These are phyloP conservation scores for Pseudonitzschia multistriata DNA, from an alignment of 108 stramenopile genomes.

Conservation along the genomic window DNA sequence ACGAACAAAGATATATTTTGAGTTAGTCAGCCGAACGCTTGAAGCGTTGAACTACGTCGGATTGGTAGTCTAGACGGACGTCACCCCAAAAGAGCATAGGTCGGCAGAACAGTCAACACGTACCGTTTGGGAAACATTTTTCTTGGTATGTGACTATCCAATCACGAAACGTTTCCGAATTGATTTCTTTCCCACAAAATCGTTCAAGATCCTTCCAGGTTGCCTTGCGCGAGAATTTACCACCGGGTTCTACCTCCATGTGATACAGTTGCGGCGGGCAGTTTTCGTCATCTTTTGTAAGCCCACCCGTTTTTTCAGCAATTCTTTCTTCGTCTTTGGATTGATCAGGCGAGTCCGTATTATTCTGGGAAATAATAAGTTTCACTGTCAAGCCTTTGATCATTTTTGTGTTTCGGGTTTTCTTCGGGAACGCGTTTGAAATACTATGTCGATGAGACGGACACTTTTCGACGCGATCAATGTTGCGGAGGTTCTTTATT, in stretches of 20 bases:
- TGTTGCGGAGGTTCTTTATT: too few relatives aligned
- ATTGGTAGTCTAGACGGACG: neutral
- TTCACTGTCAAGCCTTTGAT: neutral
- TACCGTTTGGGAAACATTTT: conserved; percentile 20
- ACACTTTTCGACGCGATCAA: too few relatives aligned
- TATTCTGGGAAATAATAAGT: conserved; percentile 5
- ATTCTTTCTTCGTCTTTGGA: neutral
- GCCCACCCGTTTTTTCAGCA: neutral
- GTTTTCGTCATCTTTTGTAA: neutral
- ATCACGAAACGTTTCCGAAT: conserved; percentile 20
- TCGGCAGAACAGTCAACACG: neutral
- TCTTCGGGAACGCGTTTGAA: too few relatives aligned
- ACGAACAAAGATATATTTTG: too few relatives aligned
- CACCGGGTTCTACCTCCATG: conserved; percentile 18
- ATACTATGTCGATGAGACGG: too few relatives aligned
- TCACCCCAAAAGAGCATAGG: neutral
- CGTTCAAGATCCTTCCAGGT: conserved; percentile 19
- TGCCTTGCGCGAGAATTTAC: conserved; percentile 34
- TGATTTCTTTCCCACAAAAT: conserved; percentile 20
- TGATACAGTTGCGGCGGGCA: neutral
- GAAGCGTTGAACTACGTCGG: neutral
- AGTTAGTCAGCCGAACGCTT: neutral
- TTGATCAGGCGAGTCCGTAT: neutral
- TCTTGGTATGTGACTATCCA: conserved; percentile 23
- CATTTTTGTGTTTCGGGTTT: neutral